These are phyloP conservation scores for Saccharomycopsis schoenii DNA, from an alignment of 805 yeast species.

Conservation along the genomic window DNA sequence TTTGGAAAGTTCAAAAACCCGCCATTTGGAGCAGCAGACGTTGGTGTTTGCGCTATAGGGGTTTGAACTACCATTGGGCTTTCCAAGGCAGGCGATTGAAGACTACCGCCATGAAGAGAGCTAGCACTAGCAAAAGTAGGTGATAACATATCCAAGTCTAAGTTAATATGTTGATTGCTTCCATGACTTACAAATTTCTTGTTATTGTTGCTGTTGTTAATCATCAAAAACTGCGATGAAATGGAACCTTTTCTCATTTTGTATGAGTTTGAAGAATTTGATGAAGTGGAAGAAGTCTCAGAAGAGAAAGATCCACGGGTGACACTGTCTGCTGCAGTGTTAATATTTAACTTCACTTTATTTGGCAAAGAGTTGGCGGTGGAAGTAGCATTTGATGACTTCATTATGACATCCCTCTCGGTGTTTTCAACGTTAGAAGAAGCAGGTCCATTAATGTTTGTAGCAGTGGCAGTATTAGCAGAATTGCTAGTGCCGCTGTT, in stretches of 20 bases:
- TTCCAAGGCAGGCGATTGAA: not conserved
- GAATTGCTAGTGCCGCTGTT: not conserved
- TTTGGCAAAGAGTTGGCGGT: not conserved
- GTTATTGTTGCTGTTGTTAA: not conserved
- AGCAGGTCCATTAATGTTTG: not conserved
- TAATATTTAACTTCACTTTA: not conserved
- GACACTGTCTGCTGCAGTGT: not conserved
- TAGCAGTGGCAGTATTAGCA: not conserved
- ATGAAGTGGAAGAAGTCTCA: conserved; percentile 4
- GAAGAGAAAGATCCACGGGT: not conserved
- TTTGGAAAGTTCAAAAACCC: not conserved
- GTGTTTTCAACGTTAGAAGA: not conserved
- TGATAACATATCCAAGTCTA: not conserved
- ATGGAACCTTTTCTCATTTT: not conserved
- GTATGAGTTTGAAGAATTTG: not conserved
- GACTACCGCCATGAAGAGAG: not conserved
- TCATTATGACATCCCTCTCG: not conserved
- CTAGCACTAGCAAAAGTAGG: not conserved
- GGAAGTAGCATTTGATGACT: not conserved
- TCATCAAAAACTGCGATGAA: not conserved
- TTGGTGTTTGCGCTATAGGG: conserved; percentile 1
- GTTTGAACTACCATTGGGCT: not conserved
- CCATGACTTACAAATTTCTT: not conserved
- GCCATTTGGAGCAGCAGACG: not conserved
- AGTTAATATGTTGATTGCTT: not conserved